Evolutionary conservation across 805 yeast species (phyloP), one percentile per base, ranked within the genome.

Genomic region (Nakazawaea pomicola): DNA sequence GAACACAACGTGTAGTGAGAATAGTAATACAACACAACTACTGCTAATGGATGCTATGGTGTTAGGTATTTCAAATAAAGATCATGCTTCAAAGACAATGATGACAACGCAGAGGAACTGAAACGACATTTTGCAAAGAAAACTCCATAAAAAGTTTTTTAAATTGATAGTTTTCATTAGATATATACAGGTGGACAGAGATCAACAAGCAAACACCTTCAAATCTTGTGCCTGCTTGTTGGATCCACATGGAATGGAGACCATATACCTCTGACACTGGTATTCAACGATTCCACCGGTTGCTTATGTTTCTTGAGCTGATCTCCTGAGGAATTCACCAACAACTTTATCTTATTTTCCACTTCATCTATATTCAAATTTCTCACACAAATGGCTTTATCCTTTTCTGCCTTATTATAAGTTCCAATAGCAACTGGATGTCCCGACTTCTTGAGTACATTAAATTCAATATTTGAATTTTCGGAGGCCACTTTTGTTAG

Each of bases 191-290:
- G 15, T 20, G 12, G 12, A 18, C 3, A 9, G 10, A 32, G 15
- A 20, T 23, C 19, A 33, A 6, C 7, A 20, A n/a, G 27, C n/a
- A 11, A 12, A 24, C 21, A 8, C 30, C 18, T n/a, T 28, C 58
- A 73, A 29, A 74, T 60, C 53, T 64, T 69, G 58, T 65, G 68
- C 56, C 82, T 69, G 45, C 57, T 65, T 29, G 61, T 58, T 47
- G 75, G 70, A 42, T 72, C 76, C 38, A 75, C 82, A 57, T 90
- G 96, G 68, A 91, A 71, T 44, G 99, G 99, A 34, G 97, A 89
- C 99, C 99, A 93, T 36, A 93, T 73, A 55, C 99, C 99, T 72
- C 99, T 83, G 14, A 91, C 89, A 43, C 95, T 80, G 41, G 74
- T 76, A 58, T 91, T 93, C 47, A 74, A 63, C 31, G 95, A 82